phyloP scores from a whole-genome alignment of 2,329 filamentous ascomycete species.

The Nothomitra cinnamomea region DNA sequence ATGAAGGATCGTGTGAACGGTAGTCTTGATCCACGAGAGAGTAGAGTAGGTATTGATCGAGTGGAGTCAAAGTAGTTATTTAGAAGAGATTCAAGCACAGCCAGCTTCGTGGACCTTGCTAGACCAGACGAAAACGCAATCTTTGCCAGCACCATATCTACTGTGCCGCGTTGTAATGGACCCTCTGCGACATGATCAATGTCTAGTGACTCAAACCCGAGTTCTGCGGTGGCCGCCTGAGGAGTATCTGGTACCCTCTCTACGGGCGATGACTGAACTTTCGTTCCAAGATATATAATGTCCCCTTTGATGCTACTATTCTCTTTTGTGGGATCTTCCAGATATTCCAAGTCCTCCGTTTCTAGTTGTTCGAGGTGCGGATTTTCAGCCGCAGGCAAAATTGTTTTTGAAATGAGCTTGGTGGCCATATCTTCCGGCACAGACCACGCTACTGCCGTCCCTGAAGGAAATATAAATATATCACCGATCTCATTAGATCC shows the following conservation, averaged over 20 bases:
- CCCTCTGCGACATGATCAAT: background rate
- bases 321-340: constrained; percentile 55
- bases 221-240: background rate
- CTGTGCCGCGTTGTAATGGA: constrained; percentile 13
- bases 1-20: constrained; percentile 62
- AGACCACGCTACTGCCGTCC: constrained; percentile 85
- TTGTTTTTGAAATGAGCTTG: constrained; percentile 49
- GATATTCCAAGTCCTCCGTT: constrained; percentile 78
- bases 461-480: constrained; percentile 89
- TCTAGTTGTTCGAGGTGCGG: constrained; percentile 59
- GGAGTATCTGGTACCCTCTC: constrained; percentile 6
- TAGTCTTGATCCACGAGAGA: constrained; percentile 48
- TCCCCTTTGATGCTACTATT: constrained; percentile 70
- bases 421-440: constrained; percentile 58
- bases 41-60: constrained; percentile 58
- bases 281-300: constrained; percentile 75
- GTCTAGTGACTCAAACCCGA: background rate
- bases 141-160: constrained; percentile 64
- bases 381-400: constrained; percentile 60
- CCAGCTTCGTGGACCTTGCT: constrained; percentile 82
- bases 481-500: constrained; percentile 43
- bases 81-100: constrained; percentile 71
- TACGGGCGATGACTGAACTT: constrained; percentile 29
- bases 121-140: constrained; percentile 93
- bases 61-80: constrained; percentile 77